phyloP scores from a whole-genome alignment of 495 filamentous ascomycete species.

The Cladorrhinum samala region DNA sequence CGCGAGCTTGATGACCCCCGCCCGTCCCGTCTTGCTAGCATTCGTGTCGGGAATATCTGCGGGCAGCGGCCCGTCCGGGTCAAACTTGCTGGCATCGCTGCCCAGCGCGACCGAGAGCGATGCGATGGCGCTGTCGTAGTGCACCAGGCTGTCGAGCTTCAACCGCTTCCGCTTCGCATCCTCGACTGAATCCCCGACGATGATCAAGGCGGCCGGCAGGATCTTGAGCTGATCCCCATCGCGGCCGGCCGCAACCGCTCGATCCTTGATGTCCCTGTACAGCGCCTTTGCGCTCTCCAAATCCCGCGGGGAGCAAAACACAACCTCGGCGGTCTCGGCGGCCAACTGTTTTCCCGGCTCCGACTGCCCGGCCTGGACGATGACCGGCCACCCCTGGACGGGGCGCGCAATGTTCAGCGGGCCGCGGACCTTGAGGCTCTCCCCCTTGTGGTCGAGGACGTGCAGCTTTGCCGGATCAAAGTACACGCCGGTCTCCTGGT shows the following conservation, averaged over 20 bases:
- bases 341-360: slow-evolving; percentile 49
- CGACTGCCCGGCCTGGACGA: slow-evolving; percentile 51
- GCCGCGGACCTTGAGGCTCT: slow-evolving; percentile 39
- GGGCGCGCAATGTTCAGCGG: slow-evolving; percentile 50
- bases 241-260: slow-evolving; percentile 39
- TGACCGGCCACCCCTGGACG: slow-evolving; percentile 51
- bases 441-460: slow-evolving; percentile 44
- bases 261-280: slow-evolving; percentile 47
- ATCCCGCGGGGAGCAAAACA: slow-evolving; percentile 37
- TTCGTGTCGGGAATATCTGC: slow-evolving; percentile 46
- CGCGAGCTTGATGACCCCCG: slow-evolving; percentile 38
- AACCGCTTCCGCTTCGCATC: slow-evolving; percentile 46
- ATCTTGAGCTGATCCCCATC: slow-evolving; percentile 44
- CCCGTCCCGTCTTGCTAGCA: slow-evolving; percentile 46
- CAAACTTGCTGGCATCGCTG: slow-evolving; percentile 40
- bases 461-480: slow-evolving; percentile 46
- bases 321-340: slow-evolving; percentile 50
- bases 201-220: slow-evolving; percentile 46
- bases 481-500: slow-evolving; percentile 42
- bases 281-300: slow-evolving; percentile 44
- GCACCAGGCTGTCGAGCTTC: slow-evolving; percentile 45
- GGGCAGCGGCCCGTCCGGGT: slow-evolving; percentile 46
- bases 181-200: slow-evolving; percentile 37
- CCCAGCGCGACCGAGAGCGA: slow-evolving; percentile 46
- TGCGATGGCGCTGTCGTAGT: slow-evolving; percentile 53